phyloP scores from a whole-genome alignment of 164 flowering plant genomes.

The Taxillus chinensis region DNA sequence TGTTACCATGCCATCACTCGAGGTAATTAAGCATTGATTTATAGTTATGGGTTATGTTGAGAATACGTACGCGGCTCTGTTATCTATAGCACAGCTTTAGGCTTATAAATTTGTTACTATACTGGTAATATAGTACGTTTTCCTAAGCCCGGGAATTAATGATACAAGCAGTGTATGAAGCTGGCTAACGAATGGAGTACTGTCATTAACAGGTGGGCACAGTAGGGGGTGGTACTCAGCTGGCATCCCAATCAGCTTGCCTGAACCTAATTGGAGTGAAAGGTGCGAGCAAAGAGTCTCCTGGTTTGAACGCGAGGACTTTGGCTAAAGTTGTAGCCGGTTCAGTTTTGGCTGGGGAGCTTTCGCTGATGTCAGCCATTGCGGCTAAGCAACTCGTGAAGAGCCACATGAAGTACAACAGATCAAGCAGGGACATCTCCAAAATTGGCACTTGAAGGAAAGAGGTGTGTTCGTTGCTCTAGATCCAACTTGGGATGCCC shows the following conservation, averaged over 20 bases:
- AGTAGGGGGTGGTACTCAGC: constrained; percentile 79
- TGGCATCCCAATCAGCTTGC: constrained; percentile 87
- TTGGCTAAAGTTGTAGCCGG: constrained; percentile 70
- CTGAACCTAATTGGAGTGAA: constrained; percentile 73
- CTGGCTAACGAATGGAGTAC: not conserved
- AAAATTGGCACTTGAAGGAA: constrained; percentile 15
- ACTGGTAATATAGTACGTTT: too few relatives aligned
- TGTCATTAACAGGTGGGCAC: constrained; percentile 56
- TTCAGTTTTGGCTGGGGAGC: constrained; percentile 78
- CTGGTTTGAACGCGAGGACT: constrained; percentile 63
- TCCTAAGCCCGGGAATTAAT: too few relatives aligned
- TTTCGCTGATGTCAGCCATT: constrained; percentile 76
- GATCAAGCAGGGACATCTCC: constrained; percentile 62
- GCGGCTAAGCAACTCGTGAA: constrained; percentile 74
- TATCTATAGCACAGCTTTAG: too few relatives aligned
- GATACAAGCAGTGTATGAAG: not conserved
- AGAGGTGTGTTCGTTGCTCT: not conserved
- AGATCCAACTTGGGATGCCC: not conserved
- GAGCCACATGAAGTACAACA: constrained; percentile 91
- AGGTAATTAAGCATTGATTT: too few relatives aligned
- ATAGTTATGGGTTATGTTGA: too few relatives aligned
- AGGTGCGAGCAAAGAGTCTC: constrained; percentile 62
- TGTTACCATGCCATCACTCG: constrained; percentile 83
- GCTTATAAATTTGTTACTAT: too few relatives aligned
- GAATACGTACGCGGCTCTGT: too few relatives aligned